These are phyloP conservation scores for Collybia nuda DNA, from an alignment of 768 basidiomycete genomes.

Conservation along the genomic window DNA sequence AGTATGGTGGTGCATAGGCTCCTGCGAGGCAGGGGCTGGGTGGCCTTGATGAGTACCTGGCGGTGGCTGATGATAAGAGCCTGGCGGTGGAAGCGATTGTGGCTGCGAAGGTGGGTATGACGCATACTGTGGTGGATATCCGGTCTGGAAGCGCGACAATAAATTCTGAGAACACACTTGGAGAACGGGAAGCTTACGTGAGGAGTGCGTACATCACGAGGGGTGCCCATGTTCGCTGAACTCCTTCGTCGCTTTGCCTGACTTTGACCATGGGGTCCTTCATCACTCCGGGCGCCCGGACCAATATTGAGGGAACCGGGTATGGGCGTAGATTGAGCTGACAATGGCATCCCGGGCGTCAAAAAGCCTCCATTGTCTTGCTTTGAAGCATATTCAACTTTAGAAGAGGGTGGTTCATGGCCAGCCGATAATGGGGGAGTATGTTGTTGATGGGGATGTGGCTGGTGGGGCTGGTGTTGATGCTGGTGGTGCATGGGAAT, in stretches of 20 bases:
- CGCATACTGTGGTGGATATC: constrained; percentile 44
- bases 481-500: constrained; percentile 21
- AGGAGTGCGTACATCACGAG: constrained; percentile 48
- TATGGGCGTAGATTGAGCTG: constrained; percentile 40
- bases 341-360: constrained; percentile 45
- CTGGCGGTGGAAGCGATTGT: constrained; percentile 17
- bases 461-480: constrained; percentile 28
- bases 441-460: constrained; percentile 44
- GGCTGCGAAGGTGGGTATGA: constrained; percentile 38
- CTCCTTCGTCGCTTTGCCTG: constrained; percentile 45
- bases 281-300: constrained; percentile 34
- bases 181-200: constrained; percentile 40
- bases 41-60: constrained; percentile 26
- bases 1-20: constrained; percentile 40
- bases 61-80: constrained; percentile 31
- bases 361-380: constrained; percentile 50
- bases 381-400: constrained; percentile 44
- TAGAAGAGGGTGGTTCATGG: constrained; percentile 33
- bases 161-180: constrained; percentile 8
- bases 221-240: constrained; percentile 29
- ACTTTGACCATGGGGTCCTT: constrained; percentile 23
- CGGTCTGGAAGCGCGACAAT: constrained; percentile 19
- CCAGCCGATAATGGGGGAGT: constrained; percentile 46
- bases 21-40: constrained; percentile 32
- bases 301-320: constrained; percentile 34